phyloP scores from a whole-genome alignment of 2,329 filamentous ascomycete species.

The Pyricularia sp. region DNA sequence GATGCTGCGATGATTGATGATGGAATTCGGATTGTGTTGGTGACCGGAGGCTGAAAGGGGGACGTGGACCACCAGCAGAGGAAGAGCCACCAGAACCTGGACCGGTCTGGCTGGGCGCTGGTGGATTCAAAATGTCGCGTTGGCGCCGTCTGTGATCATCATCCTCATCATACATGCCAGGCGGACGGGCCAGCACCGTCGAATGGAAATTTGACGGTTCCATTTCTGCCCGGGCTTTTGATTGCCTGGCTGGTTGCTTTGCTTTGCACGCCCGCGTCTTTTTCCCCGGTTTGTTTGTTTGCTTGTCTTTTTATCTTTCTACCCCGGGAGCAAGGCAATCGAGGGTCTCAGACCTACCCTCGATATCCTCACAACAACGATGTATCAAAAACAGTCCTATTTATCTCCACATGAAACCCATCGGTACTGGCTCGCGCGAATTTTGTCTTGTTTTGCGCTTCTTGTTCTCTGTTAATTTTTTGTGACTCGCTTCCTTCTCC shows the following conservation, averaged over 20 bases:
- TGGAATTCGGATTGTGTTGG: conserved; percentile 31
- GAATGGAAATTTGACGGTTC: conserved; percentile 34
- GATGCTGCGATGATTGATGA: conserved; percentile 10
- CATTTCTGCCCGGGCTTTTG: conserved; percentile 19
- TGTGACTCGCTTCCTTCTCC: neutral
- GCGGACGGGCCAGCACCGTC: conserved; percentile 34
- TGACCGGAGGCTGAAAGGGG: conserved; percentile 35
- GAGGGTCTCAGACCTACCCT: neutral
- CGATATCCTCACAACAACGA: neutral
- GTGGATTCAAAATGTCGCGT: conserved; percentile 34
- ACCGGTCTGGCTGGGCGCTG: conserved; percentile 5
- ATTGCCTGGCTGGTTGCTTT: conserved; percentile 1
- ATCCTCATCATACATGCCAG: conserved; percentile 23
- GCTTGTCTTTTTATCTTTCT: neutral
- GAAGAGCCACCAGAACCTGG: neutral
- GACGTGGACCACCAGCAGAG: conserved; percentile 14
- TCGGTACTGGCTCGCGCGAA: neutral
- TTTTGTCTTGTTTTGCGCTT: neutral
- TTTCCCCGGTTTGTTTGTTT: neutral
- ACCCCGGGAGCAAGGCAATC: neutral
- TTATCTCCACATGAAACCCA: neutral
- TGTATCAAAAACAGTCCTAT: neutral
- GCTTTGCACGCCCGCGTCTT: neutral
- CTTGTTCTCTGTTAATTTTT: neutral
- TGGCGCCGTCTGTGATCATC: conserved; percentile 23